phyloP scores from a whole-genome alignment of 345 rosid species.

The Euphorbia peplus region DNA sequence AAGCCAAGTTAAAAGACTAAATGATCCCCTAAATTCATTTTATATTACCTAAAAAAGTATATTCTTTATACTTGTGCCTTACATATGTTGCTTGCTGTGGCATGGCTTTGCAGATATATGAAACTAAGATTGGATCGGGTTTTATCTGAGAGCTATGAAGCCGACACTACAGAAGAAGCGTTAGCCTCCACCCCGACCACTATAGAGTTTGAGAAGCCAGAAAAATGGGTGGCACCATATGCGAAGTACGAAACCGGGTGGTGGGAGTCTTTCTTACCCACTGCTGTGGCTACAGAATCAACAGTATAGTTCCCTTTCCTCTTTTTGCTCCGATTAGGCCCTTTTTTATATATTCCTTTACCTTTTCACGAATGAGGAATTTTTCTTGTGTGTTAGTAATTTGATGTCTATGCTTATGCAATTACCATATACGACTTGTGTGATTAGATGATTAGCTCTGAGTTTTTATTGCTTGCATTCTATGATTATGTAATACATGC shows the following conservation, averaged over 20 bases:
- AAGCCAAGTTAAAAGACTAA: too few species aligned
- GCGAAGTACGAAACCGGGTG: conserved; percentile 86
- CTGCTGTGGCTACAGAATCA: conserved; percentile 38
- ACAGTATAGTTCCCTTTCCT: conserved; percentile 38
- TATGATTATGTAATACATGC: background rate
- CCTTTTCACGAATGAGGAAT: background rate
- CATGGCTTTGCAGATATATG: conserved; percentile 66
- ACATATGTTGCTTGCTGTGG: conserved; percentile 9
- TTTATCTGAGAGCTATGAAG: conserved; percentile 66
- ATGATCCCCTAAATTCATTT: too few species aligned
- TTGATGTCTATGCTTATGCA: background rate
- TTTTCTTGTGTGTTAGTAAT: conserved; percentile 5
- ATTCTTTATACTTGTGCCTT: background rate
- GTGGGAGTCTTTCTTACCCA: conserved; percentile 89
- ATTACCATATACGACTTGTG: background rate
- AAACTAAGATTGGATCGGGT: conserved; percentile 94
- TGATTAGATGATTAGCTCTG: conserved; percentile 9
- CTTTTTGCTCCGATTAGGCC: conserved; percentile 7
- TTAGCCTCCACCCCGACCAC: conserved; percentile 67
- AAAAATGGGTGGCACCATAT: conserved; percentile 91
- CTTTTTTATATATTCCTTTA: background rate
- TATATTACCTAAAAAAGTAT: background rate
- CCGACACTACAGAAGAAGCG: conserved; percentile 67
- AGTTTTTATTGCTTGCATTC: background rate
- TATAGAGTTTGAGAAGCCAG: conserved; percentile 72